Percentiles rank a stretch among this genome's conserved stretches.
These are phyloP conservation scores for Cyberlindnera lachancei DNA, from an alignment of 805 yeast genomes.

Conservation along the genomic window DNA sequence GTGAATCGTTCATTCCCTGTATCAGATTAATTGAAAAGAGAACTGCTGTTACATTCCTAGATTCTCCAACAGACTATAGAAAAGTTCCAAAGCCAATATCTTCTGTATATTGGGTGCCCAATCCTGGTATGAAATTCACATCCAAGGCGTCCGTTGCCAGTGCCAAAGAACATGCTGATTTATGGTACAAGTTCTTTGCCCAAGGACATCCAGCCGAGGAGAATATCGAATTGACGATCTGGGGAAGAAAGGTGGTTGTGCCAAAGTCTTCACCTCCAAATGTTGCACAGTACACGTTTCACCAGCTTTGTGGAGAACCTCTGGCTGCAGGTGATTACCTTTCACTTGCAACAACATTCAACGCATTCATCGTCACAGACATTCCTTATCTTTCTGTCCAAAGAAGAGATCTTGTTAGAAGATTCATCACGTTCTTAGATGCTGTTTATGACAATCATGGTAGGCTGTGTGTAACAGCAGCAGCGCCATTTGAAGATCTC, in stretches of 20 bases:
- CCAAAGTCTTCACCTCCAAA: constrained; percentile 70
- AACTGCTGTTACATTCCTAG: constrained; percentile 70
- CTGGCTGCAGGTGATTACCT: constrained; percentile 93
- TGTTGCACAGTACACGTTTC: constrained; percentile 87
- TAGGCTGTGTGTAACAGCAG: constrained; percentile 81
- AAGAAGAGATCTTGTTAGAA: constrained; percentile 75
- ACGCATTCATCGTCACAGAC: constrained; percentile 82
- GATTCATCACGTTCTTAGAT: constrained; percentile 91
- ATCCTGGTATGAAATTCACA: constrained; percentile 47
- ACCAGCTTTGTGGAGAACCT: constrained; percentile 79
- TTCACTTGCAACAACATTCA: constrained; percentile 67
- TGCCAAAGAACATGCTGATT: constrained; percentile 54
- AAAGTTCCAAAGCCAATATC: constrained; percentile 79
- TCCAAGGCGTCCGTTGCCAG: constrained; percentile 42
- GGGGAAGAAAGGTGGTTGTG: constrained; percentile 81
- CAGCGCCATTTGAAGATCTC: constrained; percentile 73
- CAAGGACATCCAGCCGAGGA: constrained; percentile 42
- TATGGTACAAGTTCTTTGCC: constrained; percentile 77
- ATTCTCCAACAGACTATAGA: constrained; percentile 92
- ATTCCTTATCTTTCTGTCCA: constrained; percentile 78
- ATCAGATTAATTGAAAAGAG: constrained; percentile 68
- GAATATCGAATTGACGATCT: constrained; percentile 45
- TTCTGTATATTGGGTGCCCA: constrained; percentile 70
- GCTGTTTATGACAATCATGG: constrained; percentile 93
- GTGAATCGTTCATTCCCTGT: constrained; percentile 88